Base-by-base conservation (phyloP, 768 basidiomycete species). In the Collybia nuda region DNA sequence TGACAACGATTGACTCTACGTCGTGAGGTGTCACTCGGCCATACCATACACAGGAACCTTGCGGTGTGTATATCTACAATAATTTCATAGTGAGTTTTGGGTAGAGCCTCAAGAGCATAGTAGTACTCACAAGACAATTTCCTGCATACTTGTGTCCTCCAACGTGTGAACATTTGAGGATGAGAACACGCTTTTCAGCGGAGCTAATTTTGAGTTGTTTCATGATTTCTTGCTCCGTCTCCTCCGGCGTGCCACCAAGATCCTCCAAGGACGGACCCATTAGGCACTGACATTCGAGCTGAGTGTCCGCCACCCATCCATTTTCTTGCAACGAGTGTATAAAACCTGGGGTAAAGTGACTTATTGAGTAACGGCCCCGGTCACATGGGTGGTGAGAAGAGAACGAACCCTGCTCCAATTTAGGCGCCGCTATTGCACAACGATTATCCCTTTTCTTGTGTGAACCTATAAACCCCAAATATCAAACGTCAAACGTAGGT, bases 91-190 rank as follows among this genome's bases (percentile, higher is more conserved):
- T 38, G 17, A 29, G 37, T 37, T 48, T 42, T 43, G 41, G n/a
- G 28, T 35, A 26, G 40, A 39, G n/a, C 48, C 37, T 37, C 22
- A 46, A 46, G n/a, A 37, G 44, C 17, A 54, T 51, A 15, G 41
- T 5, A 7, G 45, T 36, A 82, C 92, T 59, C 64, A 93, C 93
- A 52, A 93, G 85, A 58, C 90, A 86, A 60, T 95, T 94, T 36
- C 94, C 94, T 32, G 92, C 88, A 63, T 87, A 98, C 59, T 87
- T 87, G 73, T 98, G 96, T 2, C 95, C 94, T 18, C 96, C 95
- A 38, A 94, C 76, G 72, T 99, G 96, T 22, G 92, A 95, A 48
- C 85, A 88, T 61, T 80, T 84, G 61, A 98, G 71, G 51, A 99
- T 86, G 40, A 97, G 86, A 3, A 85, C 93, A 42, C 82, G 82